A percentile compares a stretch with the other conserved stretches of the same genome.
Conservation (phyloP, 306 rosid genomes). For the Spatholobus suberectus region DNA sequence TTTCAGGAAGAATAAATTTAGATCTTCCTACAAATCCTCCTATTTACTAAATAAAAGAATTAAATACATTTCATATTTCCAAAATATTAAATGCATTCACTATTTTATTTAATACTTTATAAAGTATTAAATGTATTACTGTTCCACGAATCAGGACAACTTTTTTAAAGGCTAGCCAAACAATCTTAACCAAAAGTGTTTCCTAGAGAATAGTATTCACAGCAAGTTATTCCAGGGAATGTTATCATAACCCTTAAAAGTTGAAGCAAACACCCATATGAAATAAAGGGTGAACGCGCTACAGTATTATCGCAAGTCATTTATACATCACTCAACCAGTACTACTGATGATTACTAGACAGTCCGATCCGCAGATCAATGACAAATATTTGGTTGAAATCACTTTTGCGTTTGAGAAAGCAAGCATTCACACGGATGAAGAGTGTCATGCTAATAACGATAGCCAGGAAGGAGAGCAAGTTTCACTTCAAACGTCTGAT, state of each 20-base stretch:
- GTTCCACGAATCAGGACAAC: too few relatives aligned
- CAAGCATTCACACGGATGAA: neutral
- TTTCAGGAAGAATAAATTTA: too few relatives aligned
- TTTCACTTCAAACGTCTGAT: conserved; percentile 68
- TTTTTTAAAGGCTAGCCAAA: neutral
- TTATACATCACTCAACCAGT: conserved; percentile 3
- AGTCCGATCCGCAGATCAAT: conserved; percentile 7
- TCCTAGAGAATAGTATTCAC: neutral
- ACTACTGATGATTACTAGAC: neutral
- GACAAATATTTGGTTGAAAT: conserved; percentile 32
- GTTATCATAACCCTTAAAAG: neutral
- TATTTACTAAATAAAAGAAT: too few relatives aligned
- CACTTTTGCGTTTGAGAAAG: conserved; percentile 1
- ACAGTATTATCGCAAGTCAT: neutral
- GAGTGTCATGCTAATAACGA: neutral
- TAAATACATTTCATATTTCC: too few relatives aligned
- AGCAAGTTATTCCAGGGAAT: neutral
- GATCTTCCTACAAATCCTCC: too few relatives aligned
- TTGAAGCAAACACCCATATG: neutral
- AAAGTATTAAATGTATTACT: too few relatives aligned
- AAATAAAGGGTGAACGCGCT: conserved; percentile 10
- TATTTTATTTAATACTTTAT: too few relatives aligned
- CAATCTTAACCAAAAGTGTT: neutral
- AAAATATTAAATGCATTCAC: too few relatives aligned
- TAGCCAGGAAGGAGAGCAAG: neutral